A percentile compares a stretch with the other conserved stretches of the same genome.
Evolutionary conservation across 352 stramenopile genomes (phyloP).

Genomic region (Aphanomyces cochlioides): DNA sequence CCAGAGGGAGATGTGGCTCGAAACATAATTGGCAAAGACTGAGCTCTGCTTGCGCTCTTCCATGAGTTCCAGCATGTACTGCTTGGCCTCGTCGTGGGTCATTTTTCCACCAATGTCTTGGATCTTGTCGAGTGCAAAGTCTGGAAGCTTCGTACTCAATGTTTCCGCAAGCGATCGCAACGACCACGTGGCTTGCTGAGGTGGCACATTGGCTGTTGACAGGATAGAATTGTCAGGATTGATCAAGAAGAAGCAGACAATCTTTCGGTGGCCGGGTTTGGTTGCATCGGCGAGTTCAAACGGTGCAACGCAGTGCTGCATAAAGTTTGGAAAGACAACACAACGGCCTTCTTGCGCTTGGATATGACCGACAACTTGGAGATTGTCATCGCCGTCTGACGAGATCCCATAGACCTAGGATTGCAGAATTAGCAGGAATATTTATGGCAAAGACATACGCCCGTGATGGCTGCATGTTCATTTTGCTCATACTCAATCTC

Average conservation of each 20-base stretch:
- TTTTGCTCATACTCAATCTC: not conserved
- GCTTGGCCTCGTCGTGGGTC: conserved; percentile 33
- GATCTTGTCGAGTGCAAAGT: not conserved
- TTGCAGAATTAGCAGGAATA: no score
- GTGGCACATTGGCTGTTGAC: conserved; percentile 41
- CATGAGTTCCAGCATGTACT: conserved; percentile 37
- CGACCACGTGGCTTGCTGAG: conserved; percentile 44
- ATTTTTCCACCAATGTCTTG: conserved; percentile 33
- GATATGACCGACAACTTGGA: conserved; percentile 34
- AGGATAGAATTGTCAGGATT: conserved; percentile 36
- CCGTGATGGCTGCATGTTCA: no score
- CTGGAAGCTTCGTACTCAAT: not conserved
- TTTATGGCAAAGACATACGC: no score
- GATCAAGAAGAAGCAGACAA: conserved; percentile 51
- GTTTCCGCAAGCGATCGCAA: not conserved
- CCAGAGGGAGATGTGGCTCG: conserved; percentile 1
- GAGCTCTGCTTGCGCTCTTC: conserved; percentile 31
- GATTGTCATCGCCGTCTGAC: not conserved
- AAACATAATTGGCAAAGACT: not conserved
- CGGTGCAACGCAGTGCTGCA: conserved; percentile 46
- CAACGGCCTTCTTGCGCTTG: conserved; percentile 34
- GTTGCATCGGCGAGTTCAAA: conserved; percentile 42
- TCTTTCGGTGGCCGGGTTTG: conserved; percentile 42
- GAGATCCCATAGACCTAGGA: conserved; percentile 7
- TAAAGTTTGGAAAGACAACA: conserved; percentile 42